phyloP scores from a whole-genome alignment of 148 eudicot genomes.

The Persicaria maculosa region DNA sequence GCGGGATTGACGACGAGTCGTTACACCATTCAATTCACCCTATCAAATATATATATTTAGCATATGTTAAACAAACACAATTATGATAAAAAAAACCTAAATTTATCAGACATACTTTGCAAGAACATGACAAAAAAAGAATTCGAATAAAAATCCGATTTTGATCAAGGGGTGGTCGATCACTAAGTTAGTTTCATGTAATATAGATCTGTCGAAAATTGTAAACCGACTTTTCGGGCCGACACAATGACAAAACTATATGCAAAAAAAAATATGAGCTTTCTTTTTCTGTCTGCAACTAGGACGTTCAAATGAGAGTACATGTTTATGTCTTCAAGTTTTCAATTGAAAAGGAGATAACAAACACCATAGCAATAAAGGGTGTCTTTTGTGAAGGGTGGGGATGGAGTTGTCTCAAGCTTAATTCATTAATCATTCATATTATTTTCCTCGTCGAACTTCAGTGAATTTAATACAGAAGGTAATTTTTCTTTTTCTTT shows the following conservation, averaged over 20 bases:
- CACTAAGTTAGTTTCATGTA: background rate
- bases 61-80: background rate
- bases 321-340: constrained; percentile 5
- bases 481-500: too few relatives aligned
- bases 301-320: background rate
- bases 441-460: too few relatives aligned
- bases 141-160: background rate
- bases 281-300: constrained; percentile 28
- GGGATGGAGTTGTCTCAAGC: constrained; percentile 4
- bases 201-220: constrained; percentile 3
- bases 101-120: background rate
- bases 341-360: background rate
- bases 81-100: background rate
- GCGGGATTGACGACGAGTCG: background rate
- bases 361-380: background rate
- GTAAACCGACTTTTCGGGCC: background rate
- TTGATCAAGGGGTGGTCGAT: background rate
- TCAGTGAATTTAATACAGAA: too few relatives aligned
- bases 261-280: constrained; percentile 18
- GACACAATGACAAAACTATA: constrained; percentile 7
- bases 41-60: background rate
- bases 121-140: constrained; percentile 4
- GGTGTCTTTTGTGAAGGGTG: constrained; percentile 9
- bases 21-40: background rate
- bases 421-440: too few relatives aligned